Base-by-base conservation (phyloP, 2,329 filamentous ascomycete species). In the Cordyceps sp. region DNA sequence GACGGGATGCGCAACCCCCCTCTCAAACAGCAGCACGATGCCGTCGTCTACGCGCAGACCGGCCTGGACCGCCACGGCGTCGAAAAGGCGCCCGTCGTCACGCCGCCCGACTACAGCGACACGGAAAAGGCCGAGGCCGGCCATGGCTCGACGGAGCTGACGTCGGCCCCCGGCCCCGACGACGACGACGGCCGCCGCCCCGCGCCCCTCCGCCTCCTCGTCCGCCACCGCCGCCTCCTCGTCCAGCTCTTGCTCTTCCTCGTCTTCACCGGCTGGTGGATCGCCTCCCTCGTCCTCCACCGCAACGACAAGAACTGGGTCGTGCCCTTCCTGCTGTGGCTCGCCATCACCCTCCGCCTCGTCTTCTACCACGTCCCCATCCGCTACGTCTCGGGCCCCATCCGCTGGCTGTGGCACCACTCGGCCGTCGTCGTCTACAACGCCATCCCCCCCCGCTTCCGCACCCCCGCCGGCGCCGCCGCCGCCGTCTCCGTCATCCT, bases 291-390 rank as follows among this genome's bases (percentile, higher is more conserved):
- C 30, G 62, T 85, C 36, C 61, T 83, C 33, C 82, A 88, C 50
- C 72, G 72, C 36, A 43, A 77, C 36, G 73, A 84, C 46, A 64
- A 63, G 54, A 83, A 82, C 46, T 93, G 84, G 84, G 55, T 92
- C 35, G 70, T 86, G 31, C 84, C 85, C 0, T 90, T 92, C 55
- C 63, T 93, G 31, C 49, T 93, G 29, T 93, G 78, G 63, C 69
- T 93, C 29, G 66, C 62, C 41, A 74, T 92, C 43, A 72, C 69
- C 10, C 59, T 90, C 31, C 78, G 85, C 22, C 52, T 93, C 30
- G 41, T 92, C 48, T 79, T 78, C 49, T 71, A 81, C 55, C 74
- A 83, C 48, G 57, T 88, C 3, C 75, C 81, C 1, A 70, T 76
- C 42, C 66, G 67, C 26, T 59, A 78, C 41, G 54, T 85, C 40